A percentile compares a stretch with the other conserved stretches of the same genome.
These are phyloP conservation scores for Quambalaria eucalypti DNA, from an alignment of 1,284 basidiomycete genomes.

Conservation along the genomic window DNA sequence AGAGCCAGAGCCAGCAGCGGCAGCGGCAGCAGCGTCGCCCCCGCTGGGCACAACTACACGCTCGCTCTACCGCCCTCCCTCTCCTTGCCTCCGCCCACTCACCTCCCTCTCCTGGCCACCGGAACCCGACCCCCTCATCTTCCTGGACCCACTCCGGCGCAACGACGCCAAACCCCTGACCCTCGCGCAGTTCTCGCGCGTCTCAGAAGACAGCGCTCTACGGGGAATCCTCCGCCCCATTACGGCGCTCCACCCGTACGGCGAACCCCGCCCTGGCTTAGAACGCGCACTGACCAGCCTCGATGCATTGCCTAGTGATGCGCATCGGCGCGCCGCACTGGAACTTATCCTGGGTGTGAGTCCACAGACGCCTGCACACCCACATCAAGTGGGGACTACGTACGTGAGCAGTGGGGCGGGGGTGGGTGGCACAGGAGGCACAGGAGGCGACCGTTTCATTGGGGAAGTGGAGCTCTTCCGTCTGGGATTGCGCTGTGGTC, in stretches of 20 bases:
- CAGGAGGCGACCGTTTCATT: slow-evolving; percentile 18
- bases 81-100: slow-evolving; percentile 28
- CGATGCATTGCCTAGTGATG: slow-evolving; percentile 32
- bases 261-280: slow-evolving; percentile 16
- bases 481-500: slow-evolving; percentile 36
- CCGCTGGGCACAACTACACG: neutral
- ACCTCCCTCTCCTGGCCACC: slow-evolving; percentile 31
- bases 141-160: slow-evolving; percentile 39
- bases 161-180: slow-evolving; percentile 40
- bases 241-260: slow-evolving; percentile 17
- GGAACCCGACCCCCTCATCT: slow-evolving; percentile 42
- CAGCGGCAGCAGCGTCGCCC: neutral
- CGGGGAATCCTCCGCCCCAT: slow-evolving; percentile 24
- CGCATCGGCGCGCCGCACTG: slow-evolving; percentile 37
- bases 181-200: slow-evolving; percentile 23
- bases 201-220: slow-evolving; percentile 31
- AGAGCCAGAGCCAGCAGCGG: neutral
- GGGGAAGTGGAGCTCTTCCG: slow-evolving; percentile 42
- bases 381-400: slow-evolving; percentile 11
- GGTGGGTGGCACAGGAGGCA: neutral
- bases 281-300: slow-evolving; percentile 33
- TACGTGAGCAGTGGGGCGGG: slow-evolving; percentile 1
- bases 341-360: slow-evolving; percentile 43
- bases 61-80: slow-evolving; percentile 18
- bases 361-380: slow-evolving; percentile 10